Evolutionary conservation across 2,329 filamentous ascomycete genomes (phyloP).

Genomic region (Chaetomiaceae sp.): DNA sequence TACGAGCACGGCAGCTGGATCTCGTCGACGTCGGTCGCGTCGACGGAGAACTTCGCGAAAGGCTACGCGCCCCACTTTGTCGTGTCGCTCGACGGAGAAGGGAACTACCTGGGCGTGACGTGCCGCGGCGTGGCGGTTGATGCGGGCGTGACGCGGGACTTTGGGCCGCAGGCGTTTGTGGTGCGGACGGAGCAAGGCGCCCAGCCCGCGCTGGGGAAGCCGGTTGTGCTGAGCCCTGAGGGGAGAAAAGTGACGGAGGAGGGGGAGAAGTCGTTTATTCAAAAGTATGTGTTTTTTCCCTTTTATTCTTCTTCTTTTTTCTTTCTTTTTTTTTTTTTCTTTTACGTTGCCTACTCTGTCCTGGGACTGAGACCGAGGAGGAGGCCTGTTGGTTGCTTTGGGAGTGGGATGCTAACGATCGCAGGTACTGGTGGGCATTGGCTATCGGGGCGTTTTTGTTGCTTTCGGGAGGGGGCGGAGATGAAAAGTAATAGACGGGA

Average conservation of each 20-base stretch:
- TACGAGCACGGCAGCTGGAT: conserved; percentile 50
- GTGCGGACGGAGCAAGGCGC: conserved; percentile 45
- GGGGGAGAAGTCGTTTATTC: conserved; percentile 60
- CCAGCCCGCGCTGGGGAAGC: conserved; percentile 58
- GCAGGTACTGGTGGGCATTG: conserved; percentile 64
- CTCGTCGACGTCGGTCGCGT: conserved; percentile 52
- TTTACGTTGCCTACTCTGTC: no score
- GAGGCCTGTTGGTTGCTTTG: not conserved
- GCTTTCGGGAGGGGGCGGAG: conserved; percentile 45
- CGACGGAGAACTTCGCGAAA: conserved; percentile 55
- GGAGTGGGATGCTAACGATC: conserved; percentile 1
- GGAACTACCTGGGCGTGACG: conserved; percentile 41
- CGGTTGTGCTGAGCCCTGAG: conserved; percentile 56
- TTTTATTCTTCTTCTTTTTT: no score
- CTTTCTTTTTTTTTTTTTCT: not conserved
- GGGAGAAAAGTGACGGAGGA: conserved; percentile 54
- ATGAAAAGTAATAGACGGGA: conserved; percentile 48
- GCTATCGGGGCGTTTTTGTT: conserved; percentile 50
- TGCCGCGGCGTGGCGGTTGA: conserved; percentile 57
- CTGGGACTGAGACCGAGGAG: no score
- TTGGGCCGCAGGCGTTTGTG: conserved; percentile 56
- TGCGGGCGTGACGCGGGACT: conserved; percentile 61
- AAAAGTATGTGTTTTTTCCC: conserved; percentile 49
- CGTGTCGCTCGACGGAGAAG: conserved; percentile 44
- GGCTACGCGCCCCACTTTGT: conserved; percentile 56